A percentile compares a stretch with the other conserved stretches of the same genome.
Evolutionary conservation across 768 basidiomycete genomes (phyloP).

Genomic region (Mycena vulgaris): DNA sequence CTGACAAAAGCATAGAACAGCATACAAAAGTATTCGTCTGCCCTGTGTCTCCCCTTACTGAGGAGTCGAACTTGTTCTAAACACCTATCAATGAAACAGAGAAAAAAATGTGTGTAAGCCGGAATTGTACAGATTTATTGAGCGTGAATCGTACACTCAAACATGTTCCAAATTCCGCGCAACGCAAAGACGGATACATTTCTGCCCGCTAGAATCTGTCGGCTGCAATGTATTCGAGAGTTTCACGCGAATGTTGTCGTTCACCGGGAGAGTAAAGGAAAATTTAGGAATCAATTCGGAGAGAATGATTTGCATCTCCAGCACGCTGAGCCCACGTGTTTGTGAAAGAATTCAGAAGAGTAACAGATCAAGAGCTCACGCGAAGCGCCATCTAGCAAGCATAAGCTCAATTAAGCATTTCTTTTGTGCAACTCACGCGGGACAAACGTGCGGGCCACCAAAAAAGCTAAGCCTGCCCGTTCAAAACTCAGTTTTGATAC

Average conservation of each 20-base stretch:
- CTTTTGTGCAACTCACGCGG: slow-evolving; percentile 10
- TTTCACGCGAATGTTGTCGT: not conserved
- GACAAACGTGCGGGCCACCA: slow-evolving; percentile 18
- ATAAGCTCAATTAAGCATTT: slow-evolving; percentile 3
- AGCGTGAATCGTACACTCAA: slow-evolving; percentile 2
- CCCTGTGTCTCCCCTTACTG: too few species aligned
- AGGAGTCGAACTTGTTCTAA: too few species aligned
- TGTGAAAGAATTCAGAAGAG: not conserved
- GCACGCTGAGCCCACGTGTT: not conserved
- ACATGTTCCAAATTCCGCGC: slow-evolving; percentile 4
- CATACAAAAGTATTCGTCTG: too few species aligned
- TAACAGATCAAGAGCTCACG: not conserved
- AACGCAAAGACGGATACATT: not conserved
- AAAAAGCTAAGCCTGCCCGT: slow-evolving; percentile 10
- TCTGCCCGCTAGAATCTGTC: slow-evolving; percentile 12
- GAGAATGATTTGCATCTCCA: slow-evolving; percentile 20
- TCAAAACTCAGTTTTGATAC: not conserved
- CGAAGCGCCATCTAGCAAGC: slow-evolving; percentile 15
- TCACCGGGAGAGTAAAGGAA: slow-evolving; percentile 1
- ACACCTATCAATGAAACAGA: too few species aligned
- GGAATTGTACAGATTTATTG: not conserved
- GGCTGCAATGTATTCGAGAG: slow-evolving; percentile 12
- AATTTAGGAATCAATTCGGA: slow-evolving; percentile 6
- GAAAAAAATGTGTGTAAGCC: not conserved
- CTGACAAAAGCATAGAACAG: too few species aligned